A percentile compares a stretch with the other conserved stretches of the same genome.
Evolutionary conservation across 345 rosid genomes (phyloP).

Genomic region (Salix suchowensis): DNA sequence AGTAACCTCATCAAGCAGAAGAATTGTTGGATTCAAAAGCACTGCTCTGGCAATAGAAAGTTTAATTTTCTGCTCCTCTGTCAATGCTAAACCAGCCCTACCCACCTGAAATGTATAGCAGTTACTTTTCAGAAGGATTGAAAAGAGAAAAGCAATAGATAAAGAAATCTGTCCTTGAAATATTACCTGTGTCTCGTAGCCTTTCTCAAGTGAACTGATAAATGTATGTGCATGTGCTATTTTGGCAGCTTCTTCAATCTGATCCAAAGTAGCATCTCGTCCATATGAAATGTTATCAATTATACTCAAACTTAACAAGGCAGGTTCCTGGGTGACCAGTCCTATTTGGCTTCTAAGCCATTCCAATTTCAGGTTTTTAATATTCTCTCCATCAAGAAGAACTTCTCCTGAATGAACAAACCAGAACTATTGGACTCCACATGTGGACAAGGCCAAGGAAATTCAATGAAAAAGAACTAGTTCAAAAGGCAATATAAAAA

Average conservation of each 20-base stretch:
- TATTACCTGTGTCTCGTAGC: conserved; percentile 85
- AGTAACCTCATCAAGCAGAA: conserved; percentile 96
- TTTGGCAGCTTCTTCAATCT: conserved; percentile 95
- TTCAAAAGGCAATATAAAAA: conserved; percentile 1
- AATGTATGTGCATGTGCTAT: conserved; percentile 91
- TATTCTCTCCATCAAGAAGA: conserved; percentile 93
- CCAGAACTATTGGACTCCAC: conserved; percentile 11
- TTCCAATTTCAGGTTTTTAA: conserved; percentile 78
- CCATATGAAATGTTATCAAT: conserved; percentile 90
- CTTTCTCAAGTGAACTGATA: conserved; percentile 80
- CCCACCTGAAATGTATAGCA: conserved; percentile 59
- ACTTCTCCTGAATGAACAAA: conserved; percentile 73
- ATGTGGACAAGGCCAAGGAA: conserved; percentile 17
- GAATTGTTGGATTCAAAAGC: conserved; percentile 80
- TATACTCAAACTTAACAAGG: conserved; percentile 80
- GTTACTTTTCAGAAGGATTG: conserved; percentile 10
- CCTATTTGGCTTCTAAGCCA: conserved; percentile 98
- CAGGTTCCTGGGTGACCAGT: conserved; percentile 97
- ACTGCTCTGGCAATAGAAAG: conserved; percentile 98
- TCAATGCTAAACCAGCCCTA: conserved; percentile 75
- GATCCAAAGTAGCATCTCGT: conserved; percentile 72
- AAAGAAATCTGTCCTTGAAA: background rate
- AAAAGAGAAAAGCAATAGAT: background rate
- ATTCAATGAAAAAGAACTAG: background rate
- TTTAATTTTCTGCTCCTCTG: conserved; percentile 93